Base-by-base conservation (phyloP, 805 yeast genomes). In the Lachancea lanzarotensis region DNA sequence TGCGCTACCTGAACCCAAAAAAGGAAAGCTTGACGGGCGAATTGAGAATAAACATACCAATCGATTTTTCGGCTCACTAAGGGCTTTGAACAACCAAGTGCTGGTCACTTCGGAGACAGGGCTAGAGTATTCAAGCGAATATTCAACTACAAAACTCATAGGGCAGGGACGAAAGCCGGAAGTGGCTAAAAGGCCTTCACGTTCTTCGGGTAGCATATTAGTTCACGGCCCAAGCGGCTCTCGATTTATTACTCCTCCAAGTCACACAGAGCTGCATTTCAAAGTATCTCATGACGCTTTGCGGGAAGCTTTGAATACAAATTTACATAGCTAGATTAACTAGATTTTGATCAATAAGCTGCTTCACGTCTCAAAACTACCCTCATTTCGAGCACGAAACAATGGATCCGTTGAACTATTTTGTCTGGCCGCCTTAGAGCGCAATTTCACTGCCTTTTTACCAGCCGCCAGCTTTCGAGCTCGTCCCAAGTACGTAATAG, bases 401-500 rank as follows among this genome's bases (percentile, higher is more conserved):
- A 40, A 46, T 4, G 43, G 30, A 13, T 40, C 27, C 13, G 36
- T 32, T 19, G 32, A 7, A 3, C 19, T 16, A 6, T 17, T 41
- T 11, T 42, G 16, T 4, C 26, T 16, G 18, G 37, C 37, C 26
- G 44, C 29, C 9, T 30, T n/a, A 9, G 30, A 12, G 18, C 22
- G 19, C 41, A 31, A 19, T 40, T 37, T 22, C 12, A 22, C 4
- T 29, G 38, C 45, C 42, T 33, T 45, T 40, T 53, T 52, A 3
- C 63, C 65, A 2, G 66, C 61, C 18, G 51, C 56, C 2, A 63
- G 50, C 42, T 58, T 59, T 47, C 65, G 60, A 25, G 62, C 59
- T 36, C 61, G 62, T 10, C 81, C 75, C 56, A 77, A 57, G 44
- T 74, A 74, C 38, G 82, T 74, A 50, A 84, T 74, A 8, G 84